phyloP scores from a whole-genome alignment of 805 yeast genomes.

The Ogataea ganodermae region DNA sequence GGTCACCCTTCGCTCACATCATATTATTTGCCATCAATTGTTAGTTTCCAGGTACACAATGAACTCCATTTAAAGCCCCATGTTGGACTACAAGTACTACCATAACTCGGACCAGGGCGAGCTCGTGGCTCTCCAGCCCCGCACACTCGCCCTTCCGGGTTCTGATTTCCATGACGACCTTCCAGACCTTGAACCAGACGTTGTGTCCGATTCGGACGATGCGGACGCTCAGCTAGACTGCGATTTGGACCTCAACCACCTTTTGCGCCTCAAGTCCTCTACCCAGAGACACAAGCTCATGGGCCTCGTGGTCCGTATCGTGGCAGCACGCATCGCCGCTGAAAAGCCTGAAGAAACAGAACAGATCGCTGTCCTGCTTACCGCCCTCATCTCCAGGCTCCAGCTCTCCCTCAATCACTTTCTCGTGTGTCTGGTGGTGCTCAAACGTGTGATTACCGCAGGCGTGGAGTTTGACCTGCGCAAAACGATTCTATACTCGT shows the following conservation, averaged over 20 bases:
- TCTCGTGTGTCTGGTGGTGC: slow-evolving; percentile 9
- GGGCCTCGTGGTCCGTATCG: slow-evolving; percentile 5
- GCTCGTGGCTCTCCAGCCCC: slow-evolving; percentile 3
- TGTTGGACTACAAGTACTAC: slow-evolving; percentile 7
- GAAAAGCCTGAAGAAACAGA: background rate
- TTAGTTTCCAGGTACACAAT: slow-evolving; percentile 3
- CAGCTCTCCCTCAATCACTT: slow-evolving; percentile 5
- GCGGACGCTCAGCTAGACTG: background rate
- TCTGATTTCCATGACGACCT: slow-evolving; percentile 6
- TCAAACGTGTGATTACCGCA: slow-evolving; percentile 1
- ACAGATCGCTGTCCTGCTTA: slow-evolving; percentile 1
- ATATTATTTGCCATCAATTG: slow-evolving; percentile 2
- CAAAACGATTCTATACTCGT: slow-evolving; percentile 9
- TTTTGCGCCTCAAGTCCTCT: background rate
- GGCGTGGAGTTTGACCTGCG: slow-evolving; percentile 2
- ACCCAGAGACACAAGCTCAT: slow-evolving; percentile 7
- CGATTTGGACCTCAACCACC: background rate
- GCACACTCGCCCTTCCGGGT: slow-evolving; percentile 6
- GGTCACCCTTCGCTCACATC: background rate
- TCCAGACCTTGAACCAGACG: slow-evolving; percentile 11
- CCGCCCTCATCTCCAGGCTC: slow-evolving; percentile 6
- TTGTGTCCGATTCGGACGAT: slow-evolving; percentile 2
- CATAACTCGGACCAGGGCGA: slow-evolving; percentile 7
- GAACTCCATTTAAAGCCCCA: slow-evolving; percentile 4
- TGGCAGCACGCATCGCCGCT: background rate